Percentiles rank a stretch among this genome's conserved stretches.
These are phyloP conservation scores for Pholiota adiposa DNA, from an alignment of 1,284 basidiomycete species.

Conservation along the genomic window DNA sequence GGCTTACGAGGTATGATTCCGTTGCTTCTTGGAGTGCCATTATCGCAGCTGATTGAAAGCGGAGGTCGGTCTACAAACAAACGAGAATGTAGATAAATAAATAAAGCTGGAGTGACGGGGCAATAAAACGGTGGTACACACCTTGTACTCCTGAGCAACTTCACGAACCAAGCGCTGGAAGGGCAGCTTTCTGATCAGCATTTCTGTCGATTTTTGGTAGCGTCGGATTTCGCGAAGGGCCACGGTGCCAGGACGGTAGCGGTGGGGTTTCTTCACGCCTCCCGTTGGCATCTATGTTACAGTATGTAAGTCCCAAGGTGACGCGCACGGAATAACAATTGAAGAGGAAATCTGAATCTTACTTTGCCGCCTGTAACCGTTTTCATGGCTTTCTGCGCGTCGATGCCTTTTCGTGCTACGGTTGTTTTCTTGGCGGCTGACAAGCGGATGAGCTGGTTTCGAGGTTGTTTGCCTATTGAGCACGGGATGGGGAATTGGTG, in stretches of 20 bases:
- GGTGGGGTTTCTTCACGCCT: slow-evolving; percentile 68
- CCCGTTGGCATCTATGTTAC: neutral
- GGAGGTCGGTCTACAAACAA: slow-evolving; percentile 61
- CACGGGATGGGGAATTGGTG: neutral
- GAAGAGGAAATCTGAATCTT: neutral
- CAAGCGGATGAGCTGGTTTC: slow-evolving; percentile 1
- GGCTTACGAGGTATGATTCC: slow-evolving; percentile 86
- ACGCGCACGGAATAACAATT: too few relatives aligned
- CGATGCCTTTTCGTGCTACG: neutral
- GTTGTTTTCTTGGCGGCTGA: neutral
- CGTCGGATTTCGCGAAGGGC: slow-evolving; percentile 81
- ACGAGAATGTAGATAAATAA: neutral
- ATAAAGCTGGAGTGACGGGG: slow-evolving; percentile 7
- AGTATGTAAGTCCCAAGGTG: neutral
- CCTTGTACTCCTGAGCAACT: slow-evolving; percentile 71
- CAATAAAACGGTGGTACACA: slow-evolving; percentile 30
- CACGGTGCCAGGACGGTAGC: slow-evolving; percentile 61
- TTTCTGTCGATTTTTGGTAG: slow-evolving; percentile 79
- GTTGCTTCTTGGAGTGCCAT: slow-evolving; percentile 84
- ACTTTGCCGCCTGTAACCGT: neutral
- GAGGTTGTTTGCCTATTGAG: slow-evolving; percentile 4
- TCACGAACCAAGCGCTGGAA: slow-evolving; percentile 76
- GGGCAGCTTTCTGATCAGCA: slow-evolving; percentile 72
- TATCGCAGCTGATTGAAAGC: slow-evolving; percentile 82
- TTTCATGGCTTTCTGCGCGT: neutral